Evolutionary conservation across 129 eudicot genomes (phyloP), one percentile per base, ranked within the genome.

Genomic region (Gnaphalium uliginosum): DNA sequence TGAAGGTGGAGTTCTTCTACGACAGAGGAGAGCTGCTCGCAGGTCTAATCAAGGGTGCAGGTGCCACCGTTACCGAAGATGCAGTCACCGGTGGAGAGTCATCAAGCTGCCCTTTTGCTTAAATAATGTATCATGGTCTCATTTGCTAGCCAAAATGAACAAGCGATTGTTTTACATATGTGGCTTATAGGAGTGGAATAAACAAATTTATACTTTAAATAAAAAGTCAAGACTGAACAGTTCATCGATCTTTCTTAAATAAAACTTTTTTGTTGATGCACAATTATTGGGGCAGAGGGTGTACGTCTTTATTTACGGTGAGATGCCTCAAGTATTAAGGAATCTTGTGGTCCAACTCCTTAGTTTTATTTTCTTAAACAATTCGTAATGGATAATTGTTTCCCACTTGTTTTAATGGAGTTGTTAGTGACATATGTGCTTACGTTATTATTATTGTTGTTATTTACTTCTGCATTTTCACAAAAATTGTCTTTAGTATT

Each of bases 1-100:
- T 81, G 27, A 85, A 74, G 53, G 83, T 81, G 15, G 89, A 88
- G 79, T 80, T 77, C 79, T 88, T 80, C 50, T 85, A 51, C 24
- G 93, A 88, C 41, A 82, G 81, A 24, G 89, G 93, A 32, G 93
- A 85, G 59, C 50, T 88, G 29, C 80, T 88, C 4, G 84, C 81
- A 13, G 75, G 76, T 22, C 87, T 88, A 26, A 65, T 83, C 43
- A 85, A 79, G 83, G 87, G 87, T 17, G 51, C 21, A 10, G 30
- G 15, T 21, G 80, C 39, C 6, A 29, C 5, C 43, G 37, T 76
- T 71, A 18, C 32, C 32, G 18, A 22, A 59, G 18, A 9, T 59
- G 8, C 30, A 11, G 27, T 59, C 65, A 23, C 41, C 0, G 66
- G 18, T 18, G 76, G 29, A 24, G 51, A 33, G 26, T 23, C 73